Evolutionary conservation across 345 rosid genomes (phyloP).

Genomic region (Angophora floribunda): DNA sequence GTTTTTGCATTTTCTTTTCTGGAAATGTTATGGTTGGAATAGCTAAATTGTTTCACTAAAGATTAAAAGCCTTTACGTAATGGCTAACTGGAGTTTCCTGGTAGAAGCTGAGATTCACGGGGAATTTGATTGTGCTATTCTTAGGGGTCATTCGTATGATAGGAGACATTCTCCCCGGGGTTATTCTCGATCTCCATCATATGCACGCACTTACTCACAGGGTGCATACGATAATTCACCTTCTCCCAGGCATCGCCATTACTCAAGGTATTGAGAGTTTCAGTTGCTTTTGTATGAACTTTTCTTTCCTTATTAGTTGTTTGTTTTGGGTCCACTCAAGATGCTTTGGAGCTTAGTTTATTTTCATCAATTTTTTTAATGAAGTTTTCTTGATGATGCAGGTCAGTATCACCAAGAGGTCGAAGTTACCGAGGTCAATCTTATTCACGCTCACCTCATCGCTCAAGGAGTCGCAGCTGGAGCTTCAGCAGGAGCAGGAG

Average conservation of each 20-base stretch:
- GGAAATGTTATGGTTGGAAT: background rate
- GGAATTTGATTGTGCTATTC: background rate
- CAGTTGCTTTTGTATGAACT: too few species aligned
- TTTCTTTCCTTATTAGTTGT: background rate
- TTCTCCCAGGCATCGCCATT: slow-evolving; percentile 13
- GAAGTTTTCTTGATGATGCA: background rate
- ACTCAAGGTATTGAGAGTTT: slow-evolving; percentile 25
- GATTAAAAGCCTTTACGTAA: background rate
- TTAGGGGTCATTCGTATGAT: slow-evolving; percentile 34
- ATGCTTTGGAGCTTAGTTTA: background rate
- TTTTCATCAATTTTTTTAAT: background rate
- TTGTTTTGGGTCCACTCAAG: background rate
- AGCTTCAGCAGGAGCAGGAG: slow-evolving; percentile 31
- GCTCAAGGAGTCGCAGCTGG: slow-evolving; percentile 32
- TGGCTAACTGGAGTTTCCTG: background rate
- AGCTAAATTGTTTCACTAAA: background rate
- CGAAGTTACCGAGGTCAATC: slow-evolving; percentile 31
- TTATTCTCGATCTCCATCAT: slow-evolving; percentile 46
- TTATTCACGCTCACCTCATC: slow-evolving; percentile 42
- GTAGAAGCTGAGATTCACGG: background rate
- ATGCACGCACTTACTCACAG: slow-evolving; percentile 29
- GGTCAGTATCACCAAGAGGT: slow-evolving; percentile 59
- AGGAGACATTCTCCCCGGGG: slow-evolving; percentile 35
- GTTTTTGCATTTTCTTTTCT: background rate
- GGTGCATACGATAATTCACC: slow-evolving; percentile 40